Percentiles rank a stretch among this genome's conserved stretches.
Evolutionary conservation across 2,329 filamentous ascomycete genomes (phyloP).

Genomic region (Hymenoscyphus fructigenus): DNA sequence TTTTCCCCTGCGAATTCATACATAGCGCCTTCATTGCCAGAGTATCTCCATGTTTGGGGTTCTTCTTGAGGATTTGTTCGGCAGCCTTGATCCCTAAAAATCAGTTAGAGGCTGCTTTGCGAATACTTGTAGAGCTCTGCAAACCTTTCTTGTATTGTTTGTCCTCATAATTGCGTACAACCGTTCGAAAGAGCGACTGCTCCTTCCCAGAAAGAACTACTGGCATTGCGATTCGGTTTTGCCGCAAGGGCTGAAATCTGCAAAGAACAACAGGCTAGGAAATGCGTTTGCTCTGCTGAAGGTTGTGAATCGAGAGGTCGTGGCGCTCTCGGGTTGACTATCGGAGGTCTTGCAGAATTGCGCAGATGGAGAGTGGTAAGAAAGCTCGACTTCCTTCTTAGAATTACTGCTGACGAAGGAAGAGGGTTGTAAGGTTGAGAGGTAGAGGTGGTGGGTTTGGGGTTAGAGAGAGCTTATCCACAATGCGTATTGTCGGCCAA

Average conservation of each 20-base stretch:
- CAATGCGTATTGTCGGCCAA: too few species aligned
- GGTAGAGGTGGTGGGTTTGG: neutral
- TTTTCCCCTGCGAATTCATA: constrained; percentile 87
- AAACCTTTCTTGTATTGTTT: constrained; percentile 93
- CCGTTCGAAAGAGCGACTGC: constrained; percentile 86
- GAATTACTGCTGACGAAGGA: neutral
- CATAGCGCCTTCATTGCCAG: constrained; percentile 99
- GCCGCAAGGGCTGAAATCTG: neutral
- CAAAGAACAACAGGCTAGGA: neutral
- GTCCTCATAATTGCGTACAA: constrained; percentile 94
- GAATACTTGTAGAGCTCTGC: constrained; percentile 17
- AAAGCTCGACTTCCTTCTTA: neutral
- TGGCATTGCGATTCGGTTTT: constrained; percentile 52
- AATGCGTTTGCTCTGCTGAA: constrained; percentile 1
- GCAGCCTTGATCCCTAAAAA: constrained; percentile 78
- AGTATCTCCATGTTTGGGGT: constrained; percentile 94
- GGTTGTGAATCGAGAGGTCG: neutral
- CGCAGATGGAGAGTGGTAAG: neutral
- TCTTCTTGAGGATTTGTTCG: constrained; percentile 93
- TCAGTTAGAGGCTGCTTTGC: constrained; percentile 14
- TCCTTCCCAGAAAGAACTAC: constrained; percentile 83
- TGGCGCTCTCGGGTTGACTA: neutral
- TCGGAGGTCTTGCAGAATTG: neutral
- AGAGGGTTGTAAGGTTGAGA: neutral
- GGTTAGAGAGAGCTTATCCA: neutral